phyloP scores from a whole-genome alignment of 1,284 basidiomycete genomes.

The Heterobasidion annosum region DNA sequence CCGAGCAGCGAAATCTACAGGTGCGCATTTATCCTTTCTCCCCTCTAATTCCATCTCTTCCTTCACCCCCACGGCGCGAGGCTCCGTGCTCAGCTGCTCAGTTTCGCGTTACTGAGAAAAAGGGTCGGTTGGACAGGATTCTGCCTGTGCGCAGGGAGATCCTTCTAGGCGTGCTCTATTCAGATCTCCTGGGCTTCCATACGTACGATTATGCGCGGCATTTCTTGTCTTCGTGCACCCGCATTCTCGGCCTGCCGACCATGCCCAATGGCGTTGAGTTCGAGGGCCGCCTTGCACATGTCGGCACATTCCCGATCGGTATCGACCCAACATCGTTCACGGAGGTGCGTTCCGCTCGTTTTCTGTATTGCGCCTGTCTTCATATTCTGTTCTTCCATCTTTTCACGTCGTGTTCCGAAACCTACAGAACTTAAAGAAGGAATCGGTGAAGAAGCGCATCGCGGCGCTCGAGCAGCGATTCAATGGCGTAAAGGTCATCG shows the following conservation, averaged over 20 bases:
- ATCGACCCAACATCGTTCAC: slow-evolving; percentile 94
- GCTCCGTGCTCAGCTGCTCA: not conserved
- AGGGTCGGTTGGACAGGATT: slow-evolving; percentile 45
- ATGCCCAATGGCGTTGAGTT: slow-evolving; percentile 99
- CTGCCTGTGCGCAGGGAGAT: slow-evolving; percentile 96
- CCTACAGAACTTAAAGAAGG: slow-evolving; percentile 66
- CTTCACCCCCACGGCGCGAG: too few relatives aligned
- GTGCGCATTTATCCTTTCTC: slow-evolving; percentile 31
- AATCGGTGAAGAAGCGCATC: slow-evolving; percentile 75
- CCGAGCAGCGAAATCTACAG: slow-evolving; percentile 97
- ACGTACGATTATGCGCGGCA: slow-evolving; percentile 99
- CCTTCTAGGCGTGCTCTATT: slow-evolving; percentile 89
- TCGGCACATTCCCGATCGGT: slow-evolving; percentile 98
- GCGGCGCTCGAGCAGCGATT: slow-evolving; percentile 82
- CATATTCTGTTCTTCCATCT: not conserved
- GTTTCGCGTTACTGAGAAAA: not conserved
- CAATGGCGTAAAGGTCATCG: slow-evolving; percentile 93
- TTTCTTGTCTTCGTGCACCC: slow-evolving; percentile 96
- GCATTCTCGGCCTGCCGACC: slow-evolving; percentile 91
- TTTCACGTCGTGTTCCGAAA: not conserved
- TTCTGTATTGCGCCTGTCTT: not conserved
- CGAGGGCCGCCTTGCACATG: slow-evolving; percentile 90
- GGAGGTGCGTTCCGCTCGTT: slow-evolving; percentile 36
- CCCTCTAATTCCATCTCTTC: not conserved
- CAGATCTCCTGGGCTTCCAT: slow-evolving; percentile 97